Evolutionary conservation across 108 stramenopile species (phyloP).

Genomic region (Aurantiochytrium sp.): DNA sequence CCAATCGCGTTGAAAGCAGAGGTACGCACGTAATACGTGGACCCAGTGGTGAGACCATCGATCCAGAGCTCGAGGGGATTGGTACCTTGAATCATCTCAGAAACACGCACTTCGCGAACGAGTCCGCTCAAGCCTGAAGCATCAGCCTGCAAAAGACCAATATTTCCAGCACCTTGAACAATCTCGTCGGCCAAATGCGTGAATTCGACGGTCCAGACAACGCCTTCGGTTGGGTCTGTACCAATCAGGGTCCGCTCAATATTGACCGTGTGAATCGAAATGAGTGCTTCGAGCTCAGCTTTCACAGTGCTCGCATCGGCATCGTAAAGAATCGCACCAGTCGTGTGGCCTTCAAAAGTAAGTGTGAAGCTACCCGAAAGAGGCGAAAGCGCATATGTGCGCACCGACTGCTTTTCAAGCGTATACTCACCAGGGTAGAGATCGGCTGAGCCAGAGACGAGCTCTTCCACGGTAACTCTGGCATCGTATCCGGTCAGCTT

Average conservation of each 20-base stretch:
- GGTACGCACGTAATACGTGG: conserved; percentile 59
- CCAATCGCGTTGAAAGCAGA: conserved; percentile 67
- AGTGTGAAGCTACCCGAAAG: conserved; percentile 59
- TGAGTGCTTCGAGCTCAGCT: conserved; percentile 53
- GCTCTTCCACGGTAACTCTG: conserved; percentile 46
- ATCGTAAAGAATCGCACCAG: conserved; percentile 44
- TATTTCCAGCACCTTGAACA: conserved; percentile 65
- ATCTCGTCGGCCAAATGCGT: conserved; percentile 59
- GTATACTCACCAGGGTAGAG: conserved; percentile 67
- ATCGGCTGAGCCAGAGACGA: conserved; percentile 54
- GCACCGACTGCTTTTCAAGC: conserved; percentile 65
- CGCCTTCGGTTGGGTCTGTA: conserved; percentile 8
- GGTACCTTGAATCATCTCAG: conserved; percentile 53
- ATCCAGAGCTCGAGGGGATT: conserved; percentile 49
- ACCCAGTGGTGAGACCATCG: conserved; percentile 41
- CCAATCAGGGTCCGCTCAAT: conserved; percentile 33
- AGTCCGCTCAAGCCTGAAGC: conserved; percentile 12
- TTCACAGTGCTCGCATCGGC: conserved; percentile 55
- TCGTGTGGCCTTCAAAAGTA: conserved; percentile 60
- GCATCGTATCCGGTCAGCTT: conserved; percentile 60
- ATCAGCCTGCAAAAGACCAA: conserved; percentile 47
- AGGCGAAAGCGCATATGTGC: conserved; percentile 16
- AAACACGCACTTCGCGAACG: conserved; percentile 18
- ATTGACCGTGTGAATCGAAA: conserved; percentile 66
- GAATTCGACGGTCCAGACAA: conserved; percentile 63